phyloP scores from a whole-genome alignment of 148 eudicot species.

The Spergularia marina region DNA sequence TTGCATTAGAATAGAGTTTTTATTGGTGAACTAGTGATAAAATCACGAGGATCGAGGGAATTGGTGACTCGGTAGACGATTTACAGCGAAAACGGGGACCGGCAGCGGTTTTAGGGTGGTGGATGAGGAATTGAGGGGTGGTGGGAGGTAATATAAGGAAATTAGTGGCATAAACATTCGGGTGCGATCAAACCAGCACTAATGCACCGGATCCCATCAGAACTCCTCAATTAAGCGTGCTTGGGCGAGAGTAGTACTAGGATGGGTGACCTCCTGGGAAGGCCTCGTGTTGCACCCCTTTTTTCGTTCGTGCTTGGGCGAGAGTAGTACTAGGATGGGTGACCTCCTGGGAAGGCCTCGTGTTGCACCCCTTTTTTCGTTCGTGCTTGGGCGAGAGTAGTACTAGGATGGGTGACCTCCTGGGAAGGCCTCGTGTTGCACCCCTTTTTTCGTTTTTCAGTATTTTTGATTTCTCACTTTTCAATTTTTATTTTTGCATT shows the following conservation, averaged over 20 bases:
- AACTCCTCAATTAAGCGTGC: constrained; percentile 46
- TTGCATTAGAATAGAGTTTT: too few relatives aligned
- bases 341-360: constrained; percentile 59
- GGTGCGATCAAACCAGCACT: too few relatives aligned
- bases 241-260: constrained; percentile 47
- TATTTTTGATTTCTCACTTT: too few relatives aligned
- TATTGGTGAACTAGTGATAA: too few relatives aligned
- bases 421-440: constrained; percentile 51
- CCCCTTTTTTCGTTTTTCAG: constrained; percentile 30
- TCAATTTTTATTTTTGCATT: too few relatives aligned
- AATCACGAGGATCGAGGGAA: too few relatives aligned
- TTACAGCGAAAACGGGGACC: too few relatives aligned
- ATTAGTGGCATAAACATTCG: too few relatives aligned
- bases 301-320: constrained; percentile 83
- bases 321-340: constrained; percentile 68
- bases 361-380: constrained; percentile 45
- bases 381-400: constrained; percentile 72
- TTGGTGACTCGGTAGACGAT: too few relatives aligned
- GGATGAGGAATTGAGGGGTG: too few relatives aligned
- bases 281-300: constrained; percentile 35
- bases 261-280: constrained; percentile 32
- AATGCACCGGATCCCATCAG: constrained; percentile 60
- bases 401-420: constrained; percentile 63
- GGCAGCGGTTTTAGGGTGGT: too few relatives aligned
- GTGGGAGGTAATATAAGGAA: too few relatives aligned